These are phyloP conservation scores for Microbotryum silenes-acaulis DNA, from an alignment of 1,284 basidiomycete species.

Conservation along the genomic window DNA sequence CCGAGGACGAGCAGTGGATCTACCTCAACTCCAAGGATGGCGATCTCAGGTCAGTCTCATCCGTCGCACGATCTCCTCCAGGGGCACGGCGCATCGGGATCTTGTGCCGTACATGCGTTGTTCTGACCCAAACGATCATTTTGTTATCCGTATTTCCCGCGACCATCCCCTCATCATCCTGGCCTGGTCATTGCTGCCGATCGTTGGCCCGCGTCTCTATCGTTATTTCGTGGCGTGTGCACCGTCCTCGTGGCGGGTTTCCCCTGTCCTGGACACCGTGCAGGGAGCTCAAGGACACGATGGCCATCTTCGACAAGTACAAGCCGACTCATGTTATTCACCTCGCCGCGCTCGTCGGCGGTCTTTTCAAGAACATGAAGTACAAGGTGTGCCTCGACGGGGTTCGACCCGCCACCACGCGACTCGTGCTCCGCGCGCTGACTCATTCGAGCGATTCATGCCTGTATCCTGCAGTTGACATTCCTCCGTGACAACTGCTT, in stretches of 20 bases:
- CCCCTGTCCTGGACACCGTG: background rate
- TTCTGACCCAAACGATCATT: background rate
- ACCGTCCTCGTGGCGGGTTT: background rate
- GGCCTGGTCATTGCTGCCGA: background rate
- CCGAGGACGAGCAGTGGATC: constrained; percentile 68
- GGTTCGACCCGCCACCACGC: background rate
- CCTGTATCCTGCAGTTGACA: constrained; percentile 51
- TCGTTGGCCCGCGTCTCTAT: background rate
- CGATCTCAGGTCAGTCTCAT: constrained; percentile 57
- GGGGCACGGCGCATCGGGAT: too few species aligned
- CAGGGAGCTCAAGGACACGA: constrained; percentile 33
- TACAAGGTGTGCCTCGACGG: constrained; percentile 54
- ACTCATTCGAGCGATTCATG: background rate
- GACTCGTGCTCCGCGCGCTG: background rate
- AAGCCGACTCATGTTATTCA: constrained; percentile 87
- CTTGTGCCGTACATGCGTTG: too few species aligned
- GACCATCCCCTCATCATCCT: background rate
- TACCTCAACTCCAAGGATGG: constrained; percentile 67
- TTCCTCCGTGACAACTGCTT: constrained; percentile 82
- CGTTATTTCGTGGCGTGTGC: background rate
- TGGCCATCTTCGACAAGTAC: constrained; percentile 66
- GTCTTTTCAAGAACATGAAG: constrained; percentile 84
- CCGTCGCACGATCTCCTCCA: background rate
- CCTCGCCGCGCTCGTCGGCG: constrained; percentile 58
- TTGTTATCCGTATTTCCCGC: background rate